phyloP scores from a whole-genome alignment of 2,329 filamentous ascomycete species.

The Akanthomyces uredinophilus region DNA sequence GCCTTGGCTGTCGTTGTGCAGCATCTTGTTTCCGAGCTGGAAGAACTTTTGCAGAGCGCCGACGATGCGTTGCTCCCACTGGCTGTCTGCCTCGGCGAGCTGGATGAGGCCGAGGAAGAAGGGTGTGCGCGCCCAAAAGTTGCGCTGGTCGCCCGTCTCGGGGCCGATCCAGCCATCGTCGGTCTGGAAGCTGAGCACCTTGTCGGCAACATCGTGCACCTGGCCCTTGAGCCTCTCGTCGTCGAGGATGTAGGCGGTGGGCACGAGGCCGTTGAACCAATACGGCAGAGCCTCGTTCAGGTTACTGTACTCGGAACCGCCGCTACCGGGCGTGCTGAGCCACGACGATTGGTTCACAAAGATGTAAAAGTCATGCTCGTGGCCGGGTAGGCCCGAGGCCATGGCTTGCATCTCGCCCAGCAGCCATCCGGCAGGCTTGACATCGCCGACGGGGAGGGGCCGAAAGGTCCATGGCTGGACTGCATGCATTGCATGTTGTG shows the following conservation, averaged over 20 bases:
- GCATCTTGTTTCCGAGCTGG: slow-evolving; percentile 47
- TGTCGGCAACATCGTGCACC: slow-evolving; percentile 29
- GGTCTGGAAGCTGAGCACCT: slow-evolving; percentile 37
- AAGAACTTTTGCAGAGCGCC: slow-evolving; percentile 24
- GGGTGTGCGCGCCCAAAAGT: slow-evolving; percentile 29
- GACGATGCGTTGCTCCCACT: slow-evolving; percentile 21
- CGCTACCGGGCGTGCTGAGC: slow-evolving; percentile 27
- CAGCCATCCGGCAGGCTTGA: slow-evolving; percentile 49
- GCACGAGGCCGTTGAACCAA: slow-evolving; percentile 56
- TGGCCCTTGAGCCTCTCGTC: slow-evolving; percentile 40
- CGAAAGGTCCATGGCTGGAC: slow-evolving; percentile 14
- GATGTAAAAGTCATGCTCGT: slow-evolving; percentile 49
- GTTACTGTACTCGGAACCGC: slow-evolving; percentile 48
- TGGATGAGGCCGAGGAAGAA: slow-evolving; percentile 29
- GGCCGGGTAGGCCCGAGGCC: slow-evolving; percentile 47
- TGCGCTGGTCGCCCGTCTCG: slow-evolving; percentile 23
- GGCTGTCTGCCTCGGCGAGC: slow-evolving; percentile 27
- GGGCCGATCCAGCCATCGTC: slow-evolving; percentile 51
- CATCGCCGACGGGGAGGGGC: slow-evolving; percentile 40
- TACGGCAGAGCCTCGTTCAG: slow-evolving; percentile 54
- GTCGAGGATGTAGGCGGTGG: slow-evolving; percentile 46
- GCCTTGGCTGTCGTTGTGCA: slow-evolving; percentile 47
- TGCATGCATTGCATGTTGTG: background rate
- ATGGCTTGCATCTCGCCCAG: slow-evolving; percentile 43
- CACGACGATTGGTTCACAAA: slow-evolving; percentile 47